Percentiles rank a stretch among this genome's conserved stretches.
Evolutionary conservation across 1,139 yeast genomes (phyloP).

Genomic region (Candida glucosophila): DNA sequence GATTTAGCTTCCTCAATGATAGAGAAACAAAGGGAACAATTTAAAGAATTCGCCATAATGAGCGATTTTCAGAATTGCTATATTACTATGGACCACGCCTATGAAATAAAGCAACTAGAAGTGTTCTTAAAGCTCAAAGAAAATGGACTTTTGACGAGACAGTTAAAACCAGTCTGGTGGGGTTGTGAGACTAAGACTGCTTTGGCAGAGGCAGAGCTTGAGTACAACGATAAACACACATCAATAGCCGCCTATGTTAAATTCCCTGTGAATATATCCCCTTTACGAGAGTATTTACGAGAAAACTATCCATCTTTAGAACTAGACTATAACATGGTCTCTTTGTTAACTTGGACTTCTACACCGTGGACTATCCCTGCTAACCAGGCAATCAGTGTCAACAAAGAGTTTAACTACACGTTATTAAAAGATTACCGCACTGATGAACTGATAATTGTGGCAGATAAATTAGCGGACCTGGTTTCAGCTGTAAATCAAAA

Average conservation of each 20-base stretch:
- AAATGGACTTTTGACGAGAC: conserved; percentile 66
- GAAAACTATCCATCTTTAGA: conserved; percentile 2
- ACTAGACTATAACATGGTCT: conserved; percentile 7
- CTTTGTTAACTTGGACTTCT: conserved; percentile 80
- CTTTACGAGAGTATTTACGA: conserved; percentile 4
- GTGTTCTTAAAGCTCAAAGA: conserved; percentile 62
- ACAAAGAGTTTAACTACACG: conserved; percentile 51
- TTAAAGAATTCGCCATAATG: conserved; percentile 68
- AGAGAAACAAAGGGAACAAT: conserved; percentile 52
- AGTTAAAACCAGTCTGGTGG: conserved; percentile 95
- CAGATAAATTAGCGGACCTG: conserved; percentile 29
- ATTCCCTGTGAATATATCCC: conserved; percentile 40
- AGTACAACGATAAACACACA: conserved; percentile 64
- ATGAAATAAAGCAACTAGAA: conserved; percentile 65
- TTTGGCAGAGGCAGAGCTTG: conserved; percentile 91
- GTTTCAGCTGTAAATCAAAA: conserved; percentile 26
- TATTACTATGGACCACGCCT: conserved; percentile 60
- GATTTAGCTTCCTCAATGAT: conserved; percentile 63
- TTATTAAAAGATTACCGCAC: conserved; percentile 25
- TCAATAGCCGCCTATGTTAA: conserved; percentile 67
- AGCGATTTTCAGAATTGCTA: conserved; percentile 73
- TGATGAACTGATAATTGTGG: conserved; percentile 42
- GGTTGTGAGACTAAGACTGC: conserved; percentile 93
- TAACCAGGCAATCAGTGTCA: conserved; percentile 74
- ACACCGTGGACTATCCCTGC: conserved; percentile 97